Base-by-base conservation (phyloP, 2,329 filamentous ascomycete genomes). In the Myriangium duriaei region DNA sequence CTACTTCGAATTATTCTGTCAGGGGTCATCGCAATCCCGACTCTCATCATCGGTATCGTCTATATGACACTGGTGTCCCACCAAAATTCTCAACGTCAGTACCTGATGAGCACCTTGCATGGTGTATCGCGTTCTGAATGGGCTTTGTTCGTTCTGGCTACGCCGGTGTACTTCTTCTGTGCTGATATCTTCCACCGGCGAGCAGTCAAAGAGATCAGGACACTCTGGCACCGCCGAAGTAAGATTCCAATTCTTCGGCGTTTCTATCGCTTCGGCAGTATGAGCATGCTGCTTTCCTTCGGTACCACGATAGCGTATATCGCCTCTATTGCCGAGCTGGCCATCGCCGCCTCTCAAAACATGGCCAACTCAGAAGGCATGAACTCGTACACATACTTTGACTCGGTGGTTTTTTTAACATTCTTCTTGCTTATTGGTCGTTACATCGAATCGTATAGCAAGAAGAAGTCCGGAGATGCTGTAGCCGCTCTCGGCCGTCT, bases 241-340 rank as follows among this genome's bases (percentile, higher is more conserved):
- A 74, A 71, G 26, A 79, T 79, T 1, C 81, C 84, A 0, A 55
- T 92, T 3, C 49, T 82, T 11, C 72, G 79, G 48, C 70, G 87
- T 11, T 87, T 95, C 52, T 85, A 86, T 56, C 77, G 81, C n/a
- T 95, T 95, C 51, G 87, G 87, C 6, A 94, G 86, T 63, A 95
- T 95, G 87, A 93, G 93, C 54, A 80, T 92, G 64, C 71, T 95
- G 42, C 87, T 95, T 60, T 91, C 81, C 5, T 69, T 93, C 2
- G 87, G 86, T 4, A 93, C 87, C 0, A 80, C 76, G 2, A 84
- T 95, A 43, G 87, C 87, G 1, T 94, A 93, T 55, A 65, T 92
- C 44, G 79, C 84, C 0, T 93, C 85, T 0, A 63, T 93, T 15
- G 79, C 76, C 11, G 77, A 92, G 46, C 69, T 95, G 36, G 72